Conservation (phyloP, 2,329 filamentous ascomycete species). For the Metarhizium guizhouense region DNA sequence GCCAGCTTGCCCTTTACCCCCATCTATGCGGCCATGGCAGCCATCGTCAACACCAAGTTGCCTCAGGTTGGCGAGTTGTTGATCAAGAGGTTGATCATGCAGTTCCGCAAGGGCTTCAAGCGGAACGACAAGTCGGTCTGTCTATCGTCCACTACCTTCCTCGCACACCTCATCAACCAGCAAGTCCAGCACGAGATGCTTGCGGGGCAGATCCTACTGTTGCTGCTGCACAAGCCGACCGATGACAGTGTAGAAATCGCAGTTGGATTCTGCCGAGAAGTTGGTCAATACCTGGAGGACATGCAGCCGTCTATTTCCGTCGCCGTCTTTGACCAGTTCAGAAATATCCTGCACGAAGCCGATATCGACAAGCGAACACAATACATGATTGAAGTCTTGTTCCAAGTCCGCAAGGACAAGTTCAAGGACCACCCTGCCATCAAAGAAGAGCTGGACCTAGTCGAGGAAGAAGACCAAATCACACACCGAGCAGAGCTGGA, state of each 20-base stretch:
- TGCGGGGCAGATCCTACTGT: conserved; percentile 80
- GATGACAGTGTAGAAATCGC: conserved; percentile 98
- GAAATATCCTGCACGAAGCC: conserved; percentile 89
- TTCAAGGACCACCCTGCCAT: conserved; percentile 92
- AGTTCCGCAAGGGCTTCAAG: conserved; percentile 93
- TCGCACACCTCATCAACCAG: conserved; percentile 92
- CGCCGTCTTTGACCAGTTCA: conserved; percentile 90
- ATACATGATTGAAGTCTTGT: conserved; percentile 97
- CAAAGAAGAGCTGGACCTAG: conserved; percentile 85
- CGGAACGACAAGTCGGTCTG: conserved; percentile 96
- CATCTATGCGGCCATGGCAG: conserved; percentile 91
- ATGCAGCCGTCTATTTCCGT: conserved; percentile 86
- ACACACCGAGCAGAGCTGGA: conserved; percentile 80
- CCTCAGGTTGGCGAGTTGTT: conserved; percentile 90
- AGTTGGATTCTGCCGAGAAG: conserved; percentile 84
- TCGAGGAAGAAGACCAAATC: conserved; percentile 97
- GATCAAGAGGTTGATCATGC: conserved; percentile 73
- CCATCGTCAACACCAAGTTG: conserved; percentile 95
- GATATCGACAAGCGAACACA: conserved; percentile 98
- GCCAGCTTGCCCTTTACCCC: conserved; percentile 92
- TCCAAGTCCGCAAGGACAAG: conserved; percentile 90
- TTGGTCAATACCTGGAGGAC: conserved; percentile 88
- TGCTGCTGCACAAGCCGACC: conserved; percentile 91
- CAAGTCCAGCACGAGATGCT: conserved; percentile 93
- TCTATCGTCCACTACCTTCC: conserved; percentile 83